Percentiles rank a stretch among this genome's conserved stretches.
These are phyloP conservation scores for Phytophthora pseudosyringae DNA, from an alignment of 352 stramenopile genomes.

Conservation along the genomic window DNA sequence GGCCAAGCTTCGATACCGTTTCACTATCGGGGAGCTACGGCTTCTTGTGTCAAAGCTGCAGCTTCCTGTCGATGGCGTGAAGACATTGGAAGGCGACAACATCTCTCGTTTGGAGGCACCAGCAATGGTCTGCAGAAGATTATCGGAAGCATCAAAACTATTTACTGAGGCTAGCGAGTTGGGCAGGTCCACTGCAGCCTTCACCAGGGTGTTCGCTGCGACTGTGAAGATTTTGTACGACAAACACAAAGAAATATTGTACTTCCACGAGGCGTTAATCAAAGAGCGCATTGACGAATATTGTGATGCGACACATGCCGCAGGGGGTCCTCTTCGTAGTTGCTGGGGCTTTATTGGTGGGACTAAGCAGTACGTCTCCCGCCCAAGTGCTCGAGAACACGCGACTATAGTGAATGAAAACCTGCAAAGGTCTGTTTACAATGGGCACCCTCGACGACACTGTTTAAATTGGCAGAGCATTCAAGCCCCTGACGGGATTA, in stretches of 20 bases:
- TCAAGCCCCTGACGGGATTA: not conserved
- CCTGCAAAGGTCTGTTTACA: not conserved
- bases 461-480: slow-evolving; percentile 6
- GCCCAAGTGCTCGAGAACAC: not conserved
- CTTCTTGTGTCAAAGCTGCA: not conserved
- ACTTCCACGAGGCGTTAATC: not conserved
- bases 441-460: not conserved
- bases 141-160: not conserved
- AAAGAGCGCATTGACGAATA: not conserved
- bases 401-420: not conserved
- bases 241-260: not conserved
- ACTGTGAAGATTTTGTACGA: not conserved
- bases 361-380: slow-evolving; percentile 1
- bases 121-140: not conserved
- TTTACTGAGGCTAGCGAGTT: not conserved
- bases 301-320: not conserved
- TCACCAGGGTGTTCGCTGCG: not conserved
- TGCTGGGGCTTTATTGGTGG: slow-evolving; percentile 10
- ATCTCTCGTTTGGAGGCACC: not conserved
- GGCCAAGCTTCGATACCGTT: not conserved
- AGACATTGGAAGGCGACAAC: not conserved
- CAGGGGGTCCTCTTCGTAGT: not conserved
- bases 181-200: not conserved
- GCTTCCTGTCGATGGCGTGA: not conserved
- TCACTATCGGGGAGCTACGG: not conserved